A percentile compares a stretch with the other conserved stretches of the same genome.
These are phyloP conservation scores for Areca catechu DNA, from an alignment of 176 grass and related monocot species.

Conservation along the genomic window DNA sequence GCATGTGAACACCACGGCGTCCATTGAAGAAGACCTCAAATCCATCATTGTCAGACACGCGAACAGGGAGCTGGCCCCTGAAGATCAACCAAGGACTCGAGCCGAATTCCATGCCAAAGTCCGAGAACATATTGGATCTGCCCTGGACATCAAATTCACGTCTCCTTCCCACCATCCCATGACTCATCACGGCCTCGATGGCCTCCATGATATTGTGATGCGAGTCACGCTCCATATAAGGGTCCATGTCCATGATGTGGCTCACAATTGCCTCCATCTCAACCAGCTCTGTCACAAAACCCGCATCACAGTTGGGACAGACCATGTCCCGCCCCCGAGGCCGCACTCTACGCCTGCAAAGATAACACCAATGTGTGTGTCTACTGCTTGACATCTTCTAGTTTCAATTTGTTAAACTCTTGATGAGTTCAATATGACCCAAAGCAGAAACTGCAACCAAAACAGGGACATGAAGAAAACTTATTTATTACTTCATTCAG, in stretches of 20 bases:
- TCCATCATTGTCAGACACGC: slow-evolving; percentile 41
- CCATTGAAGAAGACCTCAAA: slow-evolving; percentile 46
- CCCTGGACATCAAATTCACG: slow-evolving; percentile 43
- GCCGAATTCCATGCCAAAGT: slow-evolving; percentile 66
- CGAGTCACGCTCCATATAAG: slow-evolving; percentile 54
- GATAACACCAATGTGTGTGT: slow-evolving; percentile 82
- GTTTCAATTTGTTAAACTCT: too few relatives aligned
- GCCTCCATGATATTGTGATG: slow-evolving; percentile 66
- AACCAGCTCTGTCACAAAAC: slow-evolving; percentile 65
- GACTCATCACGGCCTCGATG: slow-evolving; percentile 59
- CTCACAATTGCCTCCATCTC: slow-evolving; percentile 49
- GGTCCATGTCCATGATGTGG: slow-evolving; percentile 50
- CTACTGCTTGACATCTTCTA: slow-evolving; percentile 38
- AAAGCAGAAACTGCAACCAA: too few relatives aligned
- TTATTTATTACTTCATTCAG: too few relatives aligned
- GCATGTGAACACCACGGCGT: slow-evolving; percentile 44
- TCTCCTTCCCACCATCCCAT: slow-evolving; percentile 55
- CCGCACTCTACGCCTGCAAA: slow-evolving; percentile 55
- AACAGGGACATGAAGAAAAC: too few relatives aligned
- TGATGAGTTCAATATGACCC: too few relatives aligned
- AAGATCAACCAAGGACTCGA: slow-evolving; percentile 77
- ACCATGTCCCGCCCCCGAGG: slow-evolving; percentile 51
- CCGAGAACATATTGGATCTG: slow-evolving; percentile 44
- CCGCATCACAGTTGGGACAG: slow-evolving; percentile 72
- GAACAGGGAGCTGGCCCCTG: slow-evolving; percentile 53